Conservation (phyloP, 768 basidiomycete genomes). For the Hericium coralloides region DNA sequence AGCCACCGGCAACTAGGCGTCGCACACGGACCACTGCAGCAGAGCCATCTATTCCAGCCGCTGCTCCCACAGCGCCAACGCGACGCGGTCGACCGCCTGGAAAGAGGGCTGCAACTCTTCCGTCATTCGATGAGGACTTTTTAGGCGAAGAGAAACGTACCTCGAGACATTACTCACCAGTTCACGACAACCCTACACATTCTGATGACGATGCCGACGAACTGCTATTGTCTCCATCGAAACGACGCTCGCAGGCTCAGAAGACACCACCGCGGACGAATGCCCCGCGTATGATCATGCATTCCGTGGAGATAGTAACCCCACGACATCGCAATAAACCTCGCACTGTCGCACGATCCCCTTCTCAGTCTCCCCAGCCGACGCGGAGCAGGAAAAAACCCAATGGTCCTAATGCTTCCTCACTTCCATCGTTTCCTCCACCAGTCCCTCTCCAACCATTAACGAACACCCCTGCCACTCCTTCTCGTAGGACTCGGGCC, state of each 20-base stretch:
- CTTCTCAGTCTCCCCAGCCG: too few species aligned
- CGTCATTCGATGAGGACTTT: not conserved
- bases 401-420: not conserved
- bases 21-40: conserved; percentile 12
- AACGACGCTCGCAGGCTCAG: not conserved
- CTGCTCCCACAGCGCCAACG: not conserved
- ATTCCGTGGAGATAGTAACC: conserved; percentile 19
- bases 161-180: not conserved
- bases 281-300: conserved; percentile 15
- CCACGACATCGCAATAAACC: conserved; percentile 7
- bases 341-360: not conserved
- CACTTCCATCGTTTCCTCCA: not conserved
- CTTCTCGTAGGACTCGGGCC: not conserved
- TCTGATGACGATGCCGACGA: conserved; percentile 11
- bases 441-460: not conserved
- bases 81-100: not conserved
- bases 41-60: not conserved
- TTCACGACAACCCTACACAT: not conserved
- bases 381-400: not conserved
- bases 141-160: not conserved
- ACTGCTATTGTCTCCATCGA: conserved; percentile 1
- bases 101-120: not conserved
- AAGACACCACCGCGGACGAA: not conserved
- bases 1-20: conserved; percentile 13
- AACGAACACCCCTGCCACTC: not conserved